Evolutionary conservation across 2,329 filamentous ascomycete genomes (phyloP).

Genomic region (Cryphonectria naterciae): DNA sequence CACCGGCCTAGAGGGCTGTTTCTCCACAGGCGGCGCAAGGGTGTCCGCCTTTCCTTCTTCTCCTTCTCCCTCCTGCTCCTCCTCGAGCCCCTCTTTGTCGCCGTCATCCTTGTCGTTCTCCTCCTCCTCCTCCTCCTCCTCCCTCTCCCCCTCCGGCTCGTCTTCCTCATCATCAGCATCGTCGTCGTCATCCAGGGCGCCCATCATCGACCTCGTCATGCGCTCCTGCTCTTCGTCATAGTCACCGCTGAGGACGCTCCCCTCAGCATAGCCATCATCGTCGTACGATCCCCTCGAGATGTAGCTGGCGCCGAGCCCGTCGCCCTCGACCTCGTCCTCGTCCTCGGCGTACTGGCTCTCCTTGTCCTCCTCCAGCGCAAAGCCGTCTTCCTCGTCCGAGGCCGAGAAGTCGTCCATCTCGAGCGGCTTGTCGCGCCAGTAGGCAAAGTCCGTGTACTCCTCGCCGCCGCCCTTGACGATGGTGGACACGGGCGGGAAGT

Average conservation of each 20-base stretch:
- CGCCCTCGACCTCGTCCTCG: constrained; percentile 47
- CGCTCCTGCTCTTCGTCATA: constrained; percentile 47
- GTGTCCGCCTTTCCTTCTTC: constrained; percentile 49
- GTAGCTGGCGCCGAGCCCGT: constrained; percentile 51
- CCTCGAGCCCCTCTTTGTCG: constrained; percentile 33
- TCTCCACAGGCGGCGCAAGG: constrained; percentile 1
- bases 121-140: constrained; percentile 35
- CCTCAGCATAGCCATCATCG: constrained; percentile 39
- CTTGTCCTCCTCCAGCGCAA: constrained; percentile 43
- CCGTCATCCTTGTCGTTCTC: constrained; percentile 24
- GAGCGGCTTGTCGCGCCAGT: constrained; percentile 85
- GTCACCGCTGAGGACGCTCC: constrained; percentile 48
- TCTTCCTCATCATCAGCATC: constrained; percentile 43
- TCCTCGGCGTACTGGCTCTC: constrained; percentile 53
- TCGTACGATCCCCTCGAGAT: constrained; percentile 44
- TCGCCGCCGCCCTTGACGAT: constrained; percentile 89
- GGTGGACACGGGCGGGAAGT: constrained; percentile 89
- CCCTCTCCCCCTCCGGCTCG: constrained; percentile 40
- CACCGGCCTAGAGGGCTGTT: constrained; percentile 19
- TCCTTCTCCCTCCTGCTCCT: constrained; percentile 32
- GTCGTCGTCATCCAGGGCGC: constrained; percentile 42
- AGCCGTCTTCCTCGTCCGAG: constrained; percentile 50
- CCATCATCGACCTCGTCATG: constrained; percentile 46
- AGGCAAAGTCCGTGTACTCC: constrained; percentile 95
- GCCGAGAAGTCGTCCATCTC: constrained; percentile 88